A percentile compares a stretch with the other conserved stretches of the same genome.
Evolutionary conservation across 768 basidiomycete genomes (phyloP).

Genomic region (Pisolithus sp.): DNA sequence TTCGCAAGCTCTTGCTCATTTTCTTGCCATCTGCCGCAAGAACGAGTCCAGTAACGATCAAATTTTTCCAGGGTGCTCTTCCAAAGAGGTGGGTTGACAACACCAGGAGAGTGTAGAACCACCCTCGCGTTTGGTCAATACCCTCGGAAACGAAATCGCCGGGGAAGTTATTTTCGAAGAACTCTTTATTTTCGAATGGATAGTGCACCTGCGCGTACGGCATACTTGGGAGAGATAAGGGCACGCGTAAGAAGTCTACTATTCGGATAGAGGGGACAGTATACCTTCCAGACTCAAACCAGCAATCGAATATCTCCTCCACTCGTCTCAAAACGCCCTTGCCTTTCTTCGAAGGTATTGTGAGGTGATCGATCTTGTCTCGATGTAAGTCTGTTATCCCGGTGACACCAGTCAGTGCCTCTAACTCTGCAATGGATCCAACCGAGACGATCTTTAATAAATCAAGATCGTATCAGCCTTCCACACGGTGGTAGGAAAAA

Average conservation of each 20-base stretch:
- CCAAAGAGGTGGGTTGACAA: slow-evolving; percentile 94
- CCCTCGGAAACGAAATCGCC: slow-evolving; percentile 98
- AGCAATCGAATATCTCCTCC: slow-evolving; percentile 99
- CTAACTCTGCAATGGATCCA: slow-evolving; percentile 83
- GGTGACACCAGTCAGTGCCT: slow-evolving; percentile 73
- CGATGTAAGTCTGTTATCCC: slow-evolving; percentile 89
- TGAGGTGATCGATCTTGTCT: slow-evolving; percentile 93
- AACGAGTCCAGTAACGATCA: slow-evolving; percentile 93
- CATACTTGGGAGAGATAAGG: slow-evolving; percentile 60
- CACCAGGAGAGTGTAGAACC: slow-evolving; percentile 98
- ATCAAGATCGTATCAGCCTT: background rate
- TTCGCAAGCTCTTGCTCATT: slow-evolving; percentile 97
- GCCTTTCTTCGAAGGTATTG: slow-evolving; percentile 86
- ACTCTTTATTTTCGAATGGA: slow-evolving; percentile 94
- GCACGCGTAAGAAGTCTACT: background rate
- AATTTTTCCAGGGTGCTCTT: slow-evolving; percentile 94
- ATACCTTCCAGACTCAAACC: slow-evolving; percentile 99
- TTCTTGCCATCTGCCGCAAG: slow-evolving; percentile 97
- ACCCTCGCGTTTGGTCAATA: slow-evolving; percentile 97
- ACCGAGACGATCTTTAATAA: slow-evolving; percentile 66
- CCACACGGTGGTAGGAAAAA: background rate
- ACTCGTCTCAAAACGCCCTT: slow-evolving; percentile 82
- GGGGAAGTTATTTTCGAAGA: slow-evolving; percentile 81
- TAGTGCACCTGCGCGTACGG: slow-evolving; percentile 97
- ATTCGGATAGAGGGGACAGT: slow-evolving; percentile 11